Evolutionary conservation across 1,284 basidiomycete species (phyloP), one percentile per base, ranked within the genome.

Genomic region (Apiotrichum mycotoxinovorans): DNA sequence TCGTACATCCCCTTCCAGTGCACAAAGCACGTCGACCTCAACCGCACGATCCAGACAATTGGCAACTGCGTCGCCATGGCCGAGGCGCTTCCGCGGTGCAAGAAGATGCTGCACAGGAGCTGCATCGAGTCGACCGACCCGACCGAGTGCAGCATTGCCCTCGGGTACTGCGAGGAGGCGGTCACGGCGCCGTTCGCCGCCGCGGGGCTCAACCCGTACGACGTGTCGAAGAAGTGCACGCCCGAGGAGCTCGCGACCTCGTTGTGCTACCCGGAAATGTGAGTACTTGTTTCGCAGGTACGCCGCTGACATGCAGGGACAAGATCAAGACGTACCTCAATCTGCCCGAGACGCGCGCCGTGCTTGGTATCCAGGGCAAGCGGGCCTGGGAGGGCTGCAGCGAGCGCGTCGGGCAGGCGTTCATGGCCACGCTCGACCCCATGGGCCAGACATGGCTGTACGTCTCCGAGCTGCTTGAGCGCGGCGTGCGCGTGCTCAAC

Each of bases 391-490:
- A 78, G 8, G 74, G 79, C 27, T 84, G 83, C 73, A 79, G 77
- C 37, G 23, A 60, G 49, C 65, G 66, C 1, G 82, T 88, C 20
- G 63, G 66, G 3, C 1, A 14, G 3, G 65, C 66, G 1, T 78
- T 79, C 64, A 9, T 37, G 38, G 37, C 41, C 12, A 50, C 64
- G 4, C 64, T 70, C 14, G 78, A 79, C 55, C 23, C 20, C 1
- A 58, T 66, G 15, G 72, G 70, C 27, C 61, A 75, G 66, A 78
- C 77, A 22, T 76, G 75, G 64, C 73, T 81, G 43, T 85, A 91
- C 67, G 79, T 91, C 54, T 80, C 83, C 1, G 84, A 80, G 2
- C 80, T 93, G 34, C 82, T 92, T 22, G 89, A 91, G 68, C 83
- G 87, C 30, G 86, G 85, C 7, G 74, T 91, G 40, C 80, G 83